Evolutionary conservation across 352 stramenopile genomes (phyloP).

Genomic region (Globisporangium barbulae): DNA sequence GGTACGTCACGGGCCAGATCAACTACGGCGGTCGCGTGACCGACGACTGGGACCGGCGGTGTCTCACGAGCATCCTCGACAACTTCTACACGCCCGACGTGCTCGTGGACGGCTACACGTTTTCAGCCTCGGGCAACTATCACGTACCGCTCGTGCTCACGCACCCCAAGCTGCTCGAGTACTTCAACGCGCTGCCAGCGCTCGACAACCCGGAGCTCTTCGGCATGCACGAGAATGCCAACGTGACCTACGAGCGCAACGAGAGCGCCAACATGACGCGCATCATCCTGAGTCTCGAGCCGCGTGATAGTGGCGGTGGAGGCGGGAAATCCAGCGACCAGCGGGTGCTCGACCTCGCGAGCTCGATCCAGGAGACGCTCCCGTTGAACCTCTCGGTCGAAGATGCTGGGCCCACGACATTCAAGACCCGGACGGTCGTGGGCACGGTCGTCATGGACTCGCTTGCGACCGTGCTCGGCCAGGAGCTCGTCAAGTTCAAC

Average conservation of each 20-base stretch:
- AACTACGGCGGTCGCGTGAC: constrained; percentile 96
- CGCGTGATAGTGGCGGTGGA: constrained; percentile 59
- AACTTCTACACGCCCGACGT: constrained; percentile 90
- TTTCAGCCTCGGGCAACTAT: constrained; percentile 88
- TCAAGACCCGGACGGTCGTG: constrained; percentile 83
- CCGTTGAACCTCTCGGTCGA: constrained; percentile 72
- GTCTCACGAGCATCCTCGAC: constrained; percentile 90
- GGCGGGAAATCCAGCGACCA: constrained; percentile 84
- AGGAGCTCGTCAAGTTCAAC: constrained; percentile 96
- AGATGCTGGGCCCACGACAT: constrained; percentile 88
- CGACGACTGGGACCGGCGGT: constrained; percentile 93
- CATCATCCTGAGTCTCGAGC: constrained; percentile 89
- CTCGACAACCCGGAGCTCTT: constrained; percentile 94
- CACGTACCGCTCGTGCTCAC: constrained; percentile 61
- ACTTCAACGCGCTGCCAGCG: constrained; percentile 78
- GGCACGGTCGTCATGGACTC: constrained; percentile 90
- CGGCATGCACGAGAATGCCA: constrained; percentile 96
- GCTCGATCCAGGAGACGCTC: constrained; percentile 61
- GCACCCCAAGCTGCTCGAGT: constrained; percentile 62
- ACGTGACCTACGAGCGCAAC: constrained; percentile 92
- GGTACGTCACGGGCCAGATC: constrained; percentile 94
- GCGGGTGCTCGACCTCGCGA: constrained; percentile 71
- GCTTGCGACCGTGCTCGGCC: constrained; percentile 89
- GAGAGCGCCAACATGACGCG: constrained; percentile 88
- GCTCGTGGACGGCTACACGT: constrained; percentile 77